Evolutionary conservation across 2,329 filamentous ascomycete species (phyloP).

Genomic region (Pestalotiopsis sp.): DNA sequence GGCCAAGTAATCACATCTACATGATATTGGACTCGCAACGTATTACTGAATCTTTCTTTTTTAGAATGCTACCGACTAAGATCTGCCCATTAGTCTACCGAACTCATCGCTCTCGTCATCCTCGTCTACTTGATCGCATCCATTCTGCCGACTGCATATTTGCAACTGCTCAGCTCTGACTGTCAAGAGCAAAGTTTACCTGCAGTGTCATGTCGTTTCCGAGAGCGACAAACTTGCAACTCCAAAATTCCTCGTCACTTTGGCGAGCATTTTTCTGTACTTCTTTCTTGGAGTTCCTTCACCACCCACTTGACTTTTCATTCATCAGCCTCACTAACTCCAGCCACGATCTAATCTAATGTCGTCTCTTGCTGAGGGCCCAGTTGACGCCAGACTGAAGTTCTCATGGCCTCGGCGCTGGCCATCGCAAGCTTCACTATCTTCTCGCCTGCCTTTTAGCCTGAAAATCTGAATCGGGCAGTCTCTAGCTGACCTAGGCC

Average conservation of each 20-base stretch:
- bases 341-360: background rate
- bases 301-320: background rate
- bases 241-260: background rate
- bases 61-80: no score
- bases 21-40: no score
- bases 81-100: no score
- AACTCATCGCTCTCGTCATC: no score
- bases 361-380: background rate
- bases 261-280: background rate
- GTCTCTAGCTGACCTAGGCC: conserved; percentile 87
- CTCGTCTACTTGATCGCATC: no score
- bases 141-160: no score
- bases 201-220: background rate
- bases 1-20: no score
- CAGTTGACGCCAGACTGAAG: background rate
- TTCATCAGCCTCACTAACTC: background rate
- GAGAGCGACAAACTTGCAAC: background rate
- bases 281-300: background rate
- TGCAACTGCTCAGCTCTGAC: no score
- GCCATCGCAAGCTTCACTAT: background rate
- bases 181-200: background rate
- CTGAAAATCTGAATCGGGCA: conserved; percentile 79
- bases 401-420: background rate
- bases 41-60: no score
- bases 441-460: conserved; percentile 38